Evolutionary conservation across 176 grass and related monocot genomes (phyloP), one percentile per base, ranked within the genome.

Genomic region (Eleusine coracana): DNA sequence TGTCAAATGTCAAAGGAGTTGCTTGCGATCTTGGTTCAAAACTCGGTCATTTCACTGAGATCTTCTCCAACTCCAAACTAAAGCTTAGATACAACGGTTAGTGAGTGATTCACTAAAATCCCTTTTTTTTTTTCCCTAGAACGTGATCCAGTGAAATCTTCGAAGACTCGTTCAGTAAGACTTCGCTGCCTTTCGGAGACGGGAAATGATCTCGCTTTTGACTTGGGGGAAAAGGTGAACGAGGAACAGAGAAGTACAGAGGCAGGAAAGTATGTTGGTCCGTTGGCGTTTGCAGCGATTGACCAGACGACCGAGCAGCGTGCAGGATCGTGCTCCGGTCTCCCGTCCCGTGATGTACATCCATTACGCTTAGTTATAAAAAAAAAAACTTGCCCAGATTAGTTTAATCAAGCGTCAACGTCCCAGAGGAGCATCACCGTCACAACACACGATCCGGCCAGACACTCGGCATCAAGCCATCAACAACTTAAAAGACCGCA

Each of bases 231-330:
- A 41, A 17, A 51, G 8, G 55, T 7, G 27, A 65, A 28, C 48
- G 46, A 25, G 21, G 10, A n/a, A 39, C 73, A 42, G 54, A 39
- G 25, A 44, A 56, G 66, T 44, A 66, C 25, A 25, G 68, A 70
- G 41, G 17, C 79, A 74, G 44, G 49, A 68, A 85, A 82, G 66
- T 28, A 46, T 77, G 82, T n/a, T 49, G 78, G 66, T 68, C 73
- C 0, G 48, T n/a, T 39, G 0, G 27, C 16, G 28, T 39, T 48
- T 4, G 45, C 16, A 15, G 52, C 56, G 20, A 58, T 5, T 5
- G 78, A 51, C 78, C 56, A 59, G 38, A 72, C 56, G 77, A 73
- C 66, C 78, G 13, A 40, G 46, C 79, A 23, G 29, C 46, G 28
- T 66, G 78, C 66, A 59, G 21, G 48, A 90, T 78, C 59, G 83